Percentiles rank a stretch among this genome's conserved stretches.
Evolutionary conservation across 768 basidiomycete genomes (phyloP).

Genomic region (Tylopilus plumbeoviolaceoides): DNA sequence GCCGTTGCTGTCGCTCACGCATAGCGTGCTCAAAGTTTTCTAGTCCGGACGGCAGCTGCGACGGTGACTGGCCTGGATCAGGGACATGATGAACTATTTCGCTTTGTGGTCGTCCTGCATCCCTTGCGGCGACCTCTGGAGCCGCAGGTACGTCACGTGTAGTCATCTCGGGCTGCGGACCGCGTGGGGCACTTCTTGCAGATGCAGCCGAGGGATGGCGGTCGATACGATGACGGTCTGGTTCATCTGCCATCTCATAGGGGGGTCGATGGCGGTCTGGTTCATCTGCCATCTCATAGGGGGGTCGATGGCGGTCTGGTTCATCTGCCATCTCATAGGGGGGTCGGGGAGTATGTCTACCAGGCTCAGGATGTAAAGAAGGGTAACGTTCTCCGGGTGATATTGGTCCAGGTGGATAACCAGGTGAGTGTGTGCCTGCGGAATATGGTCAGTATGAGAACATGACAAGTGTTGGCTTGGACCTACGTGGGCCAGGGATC

Average conservation of each 20-base stretch:
- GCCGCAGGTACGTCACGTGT: slow-evolving; percentile 11
- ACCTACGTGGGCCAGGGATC: slow-evolving; percentile 16
- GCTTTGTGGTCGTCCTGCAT: slow-evolving; percentile 18
- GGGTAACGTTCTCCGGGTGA: slow-evolving; percentile 12
- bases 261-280: slow-evolving; percentile 1
- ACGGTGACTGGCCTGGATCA: slow-evolving; percentile 13
- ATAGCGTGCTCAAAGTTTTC: slow-evolving; percentile 43
- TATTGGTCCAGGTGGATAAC: slow-evolving; percentile 3
- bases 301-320: not conserved
- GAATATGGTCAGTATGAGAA: slow-evolving; percentile 5
- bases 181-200: not conserved
- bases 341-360: not conserved
- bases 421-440: slow-evolving; percentile 16
- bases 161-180: slow-evolving; percentile 15
- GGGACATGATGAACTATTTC: slow-evolving; percentile 27
- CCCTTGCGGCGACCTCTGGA: slow-evolving; percentile 18
- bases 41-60: slow-evolving; percentile 18
- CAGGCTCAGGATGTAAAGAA: slow-evolving; percentile 8
- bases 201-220: slow-evolving; percentile 14
- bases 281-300: not conserved
- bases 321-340: not conserved
- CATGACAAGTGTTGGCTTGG: not conserved
- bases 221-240: not conserved
- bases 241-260: not conserved
- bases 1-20: slow-evolving; percentile 45